Evolutionary conservation across 148 eudicot species (phyloP).

Genomic region (Amaranthus hypochondriacus): DNA sequence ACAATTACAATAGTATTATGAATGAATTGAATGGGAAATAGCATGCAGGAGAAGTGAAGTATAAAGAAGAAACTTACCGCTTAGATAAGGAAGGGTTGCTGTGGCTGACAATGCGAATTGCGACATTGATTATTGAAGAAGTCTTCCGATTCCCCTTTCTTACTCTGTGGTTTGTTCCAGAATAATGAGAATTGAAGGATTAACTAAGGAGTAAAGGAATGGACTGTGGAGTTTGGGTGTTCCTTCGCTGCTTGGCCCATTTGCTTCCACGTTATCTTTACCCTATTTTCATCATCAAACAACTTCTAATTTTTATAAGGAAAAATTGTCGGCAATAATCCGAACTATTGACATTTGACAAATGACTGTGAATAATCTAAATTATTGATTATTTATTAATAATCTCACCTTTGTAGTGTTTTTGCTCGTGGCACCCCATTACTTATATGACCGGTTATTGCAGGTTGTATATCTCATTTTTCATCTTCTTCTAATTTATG

Average conservation of each 20-base stretch:
- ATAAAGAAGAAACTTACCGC: conserved; percentile 21
- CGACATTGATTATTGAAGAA: conserved; percentile 38
- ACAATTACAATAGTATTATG: background rate
- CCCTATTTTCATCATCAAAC: too few species aligned
- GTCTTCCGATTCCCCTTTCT: conserved; percentile 1
- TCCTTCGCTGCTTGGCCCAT: background rate
- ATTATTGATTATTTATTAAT: too few species aligned
- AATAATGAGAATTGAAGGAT: background rate
- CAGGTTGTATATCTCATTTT: too few species aligned
- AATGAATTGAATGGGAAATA: background rate
- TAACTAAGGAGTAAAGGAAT: background rate
- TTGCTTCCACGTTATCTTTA: background rate
- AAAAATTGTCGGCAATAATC: too few species aligned
- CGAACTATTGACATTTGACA: too few species aligned
- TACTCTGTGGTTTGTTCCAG: background rate
- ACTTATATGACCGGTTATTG: too few species aligned
- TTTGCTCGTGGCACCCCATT: too few species aligned
- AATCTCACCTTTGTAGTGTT: too few species aligned
- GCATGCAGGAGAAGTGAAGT: background rate
- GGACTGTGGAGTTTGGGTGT: background rate
- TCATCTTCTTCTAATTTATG: too few species aligned
- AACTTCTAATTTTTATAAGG: too few species aligned
- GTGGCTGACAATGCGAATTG: conserved; percentile 31
- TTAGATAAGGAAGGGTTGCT: conserved; percentile 27
- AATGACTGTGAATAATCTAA: too few species aligned